phyloP scores from a whole-genome alignment of 2,329 filamentous ascomycete genomes.

The Cyphellophora europaea region DNA sequence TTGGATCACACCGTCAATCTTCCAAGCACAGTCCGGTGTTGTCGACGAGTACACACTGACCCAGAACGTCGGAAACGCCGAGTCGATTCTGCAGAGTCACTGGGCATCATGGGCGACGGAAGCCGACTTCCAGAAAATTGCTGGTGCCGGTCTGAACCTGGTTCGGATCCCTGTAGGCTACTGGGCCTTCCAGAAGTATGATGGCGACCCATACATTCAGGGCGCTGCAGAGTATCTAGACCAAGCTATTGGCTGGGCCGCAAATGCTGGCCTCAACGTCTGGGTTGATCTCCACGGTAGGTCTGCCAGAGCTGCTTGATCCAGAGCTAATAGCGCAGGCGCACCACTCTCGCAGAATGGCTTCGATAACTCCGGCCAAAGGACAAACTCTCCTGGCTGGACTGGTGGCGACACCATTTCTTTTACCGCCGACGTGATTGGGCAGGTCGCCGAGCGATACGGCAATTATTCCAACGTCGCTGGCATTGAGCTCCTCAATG shows the following conservation, averaged over 20 bases:
- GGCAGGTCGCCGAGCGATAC: conserved; percentile 50
- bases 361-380: conserved; percentile 55
- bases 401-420: conserved; percentile 26
- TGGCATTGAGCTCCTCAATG: conserved; percentile 37
- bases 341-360: conserved; percentile 57
- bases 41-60: conserved; percentile 51
- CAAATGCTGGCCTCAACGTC: conserved; percentile 49
- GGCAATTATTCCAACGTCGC: conserved; percentile 48
- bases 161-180: conserved; percentile 59
- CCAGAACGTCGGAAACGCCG: conserved; percentile 41
- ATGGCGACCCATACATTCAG: conserved; percentile 52
- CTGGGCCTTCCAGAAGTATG: conserved; percentile 48
- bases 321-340: conserved; percentile 12
- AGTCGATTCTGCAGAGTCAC: conserved; percentile 40
- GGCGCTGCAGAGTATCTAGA: conserved; percentile 52
- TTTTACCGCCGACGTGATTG: conserved; percentile 44
- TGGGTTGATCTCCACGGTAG: conserved; percentile 59
- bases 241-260: conserved; percentile 50
- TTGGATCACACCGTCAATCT: conserved; percentile 55
- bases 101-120: conserved; percentile 51
- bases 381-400: conserved; percentile 24
- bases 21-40: conserved; percentile 37
- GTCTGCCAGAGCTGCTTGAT: conserved; percentile 19
- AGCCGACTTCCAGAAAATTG: conserved; percentile 47
- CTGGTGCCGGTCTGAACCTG: conserved; percentile 43